phyloP scores from a whole-genome alignment of 495 filamentous ascomycete genomes.

The Chaetomidium leptoderma region DNA sequence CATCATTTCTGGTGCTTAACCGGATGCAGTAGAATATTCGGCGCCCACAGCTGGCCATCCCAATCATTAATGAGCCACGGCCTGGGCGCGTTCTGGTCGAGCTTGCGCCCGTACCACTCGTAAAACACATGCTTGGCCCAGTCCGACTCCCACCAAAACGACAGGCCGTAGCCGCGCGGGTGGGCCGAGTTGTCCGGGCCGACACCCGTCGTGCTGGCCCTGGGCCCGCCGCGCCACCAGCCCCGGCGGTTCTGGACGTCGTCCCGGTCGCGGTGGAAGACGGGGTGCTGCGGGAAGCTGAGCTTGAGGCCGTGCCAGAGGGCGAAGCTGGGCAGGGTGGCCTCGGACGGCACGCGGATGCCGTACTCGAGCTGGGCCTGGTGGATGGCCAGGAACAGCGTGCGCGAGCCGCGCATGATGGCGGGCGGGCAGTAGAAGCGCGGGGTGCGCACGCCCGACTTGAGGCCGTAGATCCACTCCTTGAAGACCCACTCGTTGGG shows the following conservation, averaged over 20 bases:
- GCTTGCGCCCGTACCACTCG: slow-evolving; percentile 24
- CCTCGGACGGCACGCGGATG: slow-evolving; percentile 35
- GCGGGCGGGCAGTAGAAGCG: slow-evolving; percentile 37
- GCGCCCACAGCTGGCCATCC: slow-evolving; percentile 28
- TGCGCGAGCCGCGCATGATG: slow-evolving; percentile 28
- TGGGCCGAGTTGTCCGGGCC: slow-evolving; percentile 25
- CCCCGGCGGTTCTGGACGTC: slow-evolving; percentile 20
- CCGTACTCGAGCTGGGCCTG: slow-evolving; percentile 29
- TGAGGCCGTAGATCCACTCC: slow-evolving; percentile 41
- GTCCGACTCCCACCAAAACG: slow-evolving; percentile 35
- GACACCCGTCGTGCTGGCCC: slow-evolving; percentile 24
- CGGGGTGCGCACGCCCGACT: slow-evolving; percentile 21
- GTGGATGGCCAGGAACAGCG: slow-evolving; percentile 29
- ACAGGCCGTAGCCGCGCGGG: slow-evolving; percentile 26
- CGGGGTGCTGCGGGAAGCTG: slow-evolving; percentile 36
- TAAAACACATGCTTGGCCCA: slow-evolving; percentile 27
- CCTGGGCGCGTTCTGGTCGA: slow-evolving; percentile 5
- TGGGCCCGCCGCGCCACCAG: slow-evolving; percentile 38
- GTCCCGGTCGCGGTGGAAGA: slow-evolving; percentile 25
- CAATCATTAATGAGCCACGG: slow-evolving; percentile 26
- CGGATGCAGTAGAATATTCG: slow-evolving; percentile 34
- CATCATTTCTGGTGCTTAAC: slow-evolving; percentile 24
- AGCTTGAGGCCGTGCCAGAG: slow-evolving; percentile 43
- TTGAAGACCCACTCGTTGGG: slow-evolving; percentile 48
- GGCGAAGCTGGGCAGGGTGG: slow-evolving; percentile 38